phyloP scores from a whole-genome alignment of 2,329 filamentous ascomycete species.

The Hysterium pulicare region DNA sequence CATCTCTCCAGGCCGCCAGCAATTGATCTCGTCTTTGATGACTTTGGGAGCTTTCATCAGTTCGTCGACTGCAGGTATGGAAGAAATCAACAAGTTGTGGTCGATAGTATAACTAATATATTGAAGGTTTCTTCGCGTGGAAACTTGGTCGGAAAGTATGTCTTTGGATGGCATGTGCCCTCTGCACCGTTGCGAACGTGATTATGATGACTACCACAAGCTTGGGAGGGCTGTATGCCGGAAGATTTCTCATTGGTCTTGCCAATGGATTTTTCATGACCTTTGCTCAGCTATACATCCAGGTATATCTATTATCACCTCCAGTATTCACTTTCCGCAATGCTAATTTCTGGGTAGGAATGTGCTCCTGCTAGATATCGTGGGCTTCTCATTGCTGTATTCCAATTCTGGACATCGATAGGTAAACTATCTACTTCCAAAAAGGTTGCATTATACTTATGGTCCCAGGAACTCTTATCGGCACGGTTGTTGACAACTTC shows the following conservation, averaged over 20 bases:
- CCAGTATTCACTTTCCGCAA: neutral
- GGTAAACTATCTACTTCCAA: constrained; percentile 25
- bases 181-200: constrained; percentile 45
- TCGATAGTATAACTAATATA: constrained; percentile 6
- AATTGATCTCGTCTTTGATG: constrained; percentile 47
- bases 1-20: constrained; percentile 39
- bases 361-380: constrained; percentile 49
- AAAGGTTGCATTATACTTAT: too few species aligned
- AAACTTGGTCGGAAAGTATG: constrained; percentile 42
- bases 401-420: constrained; percentile 48
- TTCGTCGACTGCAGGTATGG: constrained; percentile 38
- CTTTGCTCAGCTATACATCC: constrained; percentile 52
- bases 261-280: constrained; percentile 54
- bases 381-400: constrained; percentile 48
- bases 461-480: constrained; percentile 40
- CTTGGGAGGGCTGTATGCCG: constrained; percentile 54
- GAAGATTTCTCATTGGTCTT: constrained; percentile 54
- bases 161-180: constrained; percentile 48
- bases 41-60: constrained; percentile 45
- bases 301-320: constrained; percentile 31
- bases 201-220: constrained; percentile 56
- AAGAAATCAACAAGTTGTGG: too few species aligned
- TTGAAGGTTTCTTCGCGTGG: constrained; percentile 18
- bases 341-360: constrained; percentile 27
- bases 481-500: constrained; percentile 52